Conservation (phyloP, 2,329 filamentous ascomycete species). For the Madurella fahalii region DNA sequence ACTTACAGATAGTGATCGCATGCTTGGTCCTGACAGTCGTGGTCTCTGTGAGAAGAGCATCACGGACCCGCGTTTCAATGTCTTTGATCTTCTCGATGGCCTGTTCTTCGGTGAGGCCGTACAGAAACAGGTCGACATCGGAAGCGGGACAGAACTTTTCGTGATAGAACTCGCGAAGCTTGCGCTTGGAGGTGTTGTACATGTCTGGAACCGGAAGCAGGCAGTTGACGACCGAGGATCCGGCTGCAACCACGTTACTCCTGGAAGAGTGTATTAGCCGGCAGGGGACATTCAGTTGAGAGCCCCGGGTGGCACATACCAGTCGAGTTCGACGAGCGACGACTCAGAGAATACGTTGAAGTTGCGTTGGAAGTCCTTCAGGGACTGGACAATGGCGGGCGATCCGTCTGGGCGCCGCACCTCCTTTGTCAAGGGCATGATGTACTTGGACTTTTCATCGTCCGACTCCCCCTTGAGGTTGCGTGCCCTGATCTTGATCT, state of each 20-base stretch:
- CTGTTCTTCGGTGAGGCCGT: constrained; percentile 71
- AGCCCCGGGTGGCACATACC: constrained; percentile 41
- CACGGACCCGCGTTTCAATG: constrained; percentile 70
- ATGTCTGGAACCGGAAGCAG: constrained; percentile 65
- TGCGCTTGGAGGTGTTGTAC: constrained; percentile 59
- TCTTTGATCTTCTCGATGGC: constrained; percentile 79
- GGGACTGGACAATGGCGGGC: constrained; percentile 61
- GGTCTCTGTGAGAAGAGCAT: constrained; percentile 76
- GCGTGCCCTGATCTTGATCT: constrained; percentile 60
- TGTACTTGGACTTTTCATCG: constrained; percentile 60
- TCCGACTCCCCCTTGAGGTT: constrained; percentile 53
- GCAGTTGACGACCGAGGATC: constrained; percentile 75
- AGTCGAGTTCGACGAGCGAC: constrained; percentile 70
- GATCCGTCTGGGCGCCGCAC: constrained; percentile 60
- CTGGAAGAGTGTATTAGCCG: background rate
- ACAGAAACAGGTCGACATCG: constrained; percentile 83
- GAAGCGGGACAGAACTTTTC: constrained; percentile 76
- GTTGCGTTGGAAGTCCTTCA: constrained; percentile 72
- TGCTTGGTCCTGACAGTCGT: constrained; percentile 84
- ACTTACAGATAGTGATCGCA: constrained; percentile 69
- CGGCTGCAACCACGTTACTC: constrained; percentile 71
- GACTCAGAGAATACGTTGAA: constrained; percentile 80
- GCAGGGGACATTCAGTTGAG: background rate
- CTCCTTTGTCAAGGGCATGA: constrained; percentile 62
- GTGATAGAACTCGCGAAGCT: constrained; percentile 71